These are phyloP conservation scores for Penicillium crystallinum DNA, from an alignment of 495 filamentous ascomycete species.

Conservation along the genomic window DNA sequence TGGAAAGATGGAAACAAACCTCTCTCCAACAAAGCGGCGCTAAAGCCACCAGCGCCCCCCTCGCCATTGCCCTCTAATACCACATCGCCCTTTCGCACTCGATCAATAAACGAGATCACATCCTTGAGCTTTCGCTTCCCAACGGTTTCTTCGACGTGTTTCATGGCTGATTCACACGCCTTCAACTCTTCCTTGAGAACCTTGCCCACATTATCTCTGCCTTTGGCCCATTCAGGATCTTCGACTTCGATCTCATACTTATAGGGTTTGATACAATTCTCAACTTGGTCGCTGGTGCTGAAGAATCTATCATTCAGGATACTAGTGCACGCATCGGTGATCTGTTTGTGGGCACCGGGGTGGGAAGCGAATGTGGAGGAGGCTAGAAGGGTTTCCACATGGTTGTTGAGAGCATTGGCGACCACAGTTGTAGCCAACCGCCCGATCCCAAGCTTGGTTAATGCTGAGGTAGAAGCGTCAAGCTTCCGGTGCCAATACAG, in stretches of 20 bases:
- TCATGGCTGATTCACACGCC: constrained; percentile 74
- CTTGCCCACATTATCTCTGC: constrained; percentile 69
- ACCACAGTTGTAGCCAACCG: constrained; percentile 87
- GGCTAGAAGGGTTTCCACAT: constrained; percentile 72
- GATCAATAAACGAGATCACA: constrained; percentile 87
- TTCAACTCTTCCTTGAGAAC: constrained; percentile 79
- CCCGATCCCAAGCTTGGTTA: constrained; percentile 92
- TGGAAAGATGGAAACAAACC: constrained; percentile 46
- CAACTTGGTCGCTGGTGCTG: constrained; percentile 95
- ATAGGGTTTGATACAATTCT: constrained; percentile 98
- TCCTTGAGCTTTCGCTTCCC: constrained; percentile 81
- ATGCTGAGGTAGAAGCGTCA: constrained; percentile 80
- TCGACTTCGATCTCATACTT: constrained; percentile 96
- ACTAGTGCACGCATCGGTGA: constrained; percentile 77
- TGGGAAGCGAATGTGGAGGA: constrained; percentile 81
- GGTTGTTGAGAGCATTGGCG: constrained; percentile 76
- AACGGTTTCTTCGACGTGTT: constrained; percentile 65
- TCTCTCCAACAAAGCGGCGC: constrained; percentile 69
- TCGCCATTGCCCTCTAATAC: constrained; percentile 75
- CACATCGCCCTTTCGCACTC: constrained; percentile 76
- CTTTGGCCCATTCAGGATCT: constrained; percentile 78
- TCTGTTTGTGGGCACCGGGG: constrained; percentile 85
- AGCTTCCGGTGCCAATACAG: constrained; percentile 92
- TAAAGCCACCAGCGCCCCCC: constrained; percentile 88
- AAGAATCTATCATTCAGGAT: constrained; percentile 94